Percentiles rank a stretch among this genome's conserved stretches.
phyloP scores from a whole-genome alignment of 2,329 filamentous ascomycete species.

The Plectosphaerella sp. region DNA sequence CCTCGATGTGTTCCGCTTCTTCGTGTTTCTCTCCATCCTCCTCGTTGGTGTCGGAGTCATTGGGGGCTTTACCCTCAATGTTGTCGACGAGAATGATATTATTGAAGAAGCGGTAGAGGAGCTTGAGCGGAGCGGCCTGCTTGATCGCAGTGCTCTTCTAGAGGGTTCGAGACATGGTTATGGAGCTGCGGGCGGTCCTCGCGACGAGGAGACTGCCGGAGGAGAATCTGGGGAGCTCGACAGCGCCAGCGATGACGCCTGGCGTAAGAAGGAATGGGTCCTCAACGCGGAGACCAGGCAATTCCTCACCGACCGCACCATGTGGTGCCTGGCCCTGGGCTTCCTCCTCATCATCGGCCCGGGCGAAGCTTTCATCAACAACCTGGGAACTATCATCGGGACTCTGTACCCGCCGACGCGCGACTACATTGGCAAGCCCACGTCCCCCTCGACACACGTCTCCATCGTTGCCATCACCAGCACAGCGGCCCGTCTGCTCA shows the following conservation, averaged over 20 bases:
- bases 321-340: conserved; percentile 90
- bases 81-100: conserved; percentile 80
- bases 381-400: conserved; percentile 87
- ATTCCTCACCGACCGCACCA: conserved; percentile 83
- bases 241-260: conserved; percentile 32
- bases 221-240: conserved; percentile 10
- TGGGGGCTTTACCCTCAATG: conserved; percentile 68
- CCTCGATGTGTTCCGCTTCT: conserved; percentile 78
- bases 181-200: conserved; percentile 33
- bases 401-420: conserved; percentile 65
- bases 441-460: conserved; percentile 80
- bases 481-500: conserved; percentile 84
- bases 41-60: conserved; percentile 66
- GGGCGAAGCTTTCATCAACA: conserved; percentile 98
- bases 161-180: conserved; percentile 49
- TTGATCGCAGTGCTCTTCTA: conserved; percentile 73
- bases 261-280: conserved; percentile 80
- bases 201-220: conserved; percentile 25
- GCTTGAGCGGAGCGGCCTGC: conserved; percentile 79
- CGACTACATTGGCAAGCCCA: conserved; percentile 33
- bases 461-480: conserved; percentile 88
- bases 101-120: conserved; percentile 90
- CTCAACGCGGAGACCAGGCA: conserved; percentile 85
- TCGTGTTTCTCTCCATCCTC: conserved; percentile 75
- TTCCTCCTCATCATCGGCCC: conserved; percentile 93